Evolutionary conservation across 306 rosid genomes (phyloP), one percentile per base, ranked within the genome.

Genomic region (Purshia tridentata): DNA sequence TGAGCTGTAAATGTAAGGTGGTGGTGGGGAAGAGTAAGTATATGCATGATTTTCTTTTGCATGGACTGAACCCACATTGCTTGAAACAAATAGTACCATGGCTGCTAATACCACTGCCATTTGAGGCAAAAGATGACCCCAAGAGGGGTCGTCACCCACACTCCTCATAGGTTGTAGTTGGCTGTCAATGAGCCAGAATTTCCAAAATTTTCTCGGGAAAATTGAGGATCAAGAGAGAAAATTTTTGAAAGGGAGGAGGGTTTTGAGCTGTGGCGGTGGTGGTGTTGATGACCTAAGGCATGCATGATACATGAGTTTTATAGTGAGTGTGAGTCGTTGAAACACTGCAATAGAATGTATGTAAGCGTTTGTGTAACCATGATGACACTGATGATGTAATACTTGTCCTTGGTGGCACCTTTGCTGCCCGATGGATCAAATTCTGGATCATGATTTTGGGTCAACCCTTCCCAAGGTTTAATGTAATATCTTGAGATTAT

Each of bases 121-220:
- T 56, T 80, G 88, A 2, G 90, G 89, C 92, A 81, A 73, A 54
- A 70, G 82, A 55, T 84, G 94, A 82, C 98, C 98, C 93, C 87
- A 29, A 6, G 4, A 5, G 85, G 93, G 92, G 93, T 69, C 86
- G 69, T 87, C 86, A 73, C 90, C 87, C 83, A 72, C 41, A 55
- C 52, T 77, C 84, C 61, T 85, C 98, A 90, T 92, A 70, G 72
- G 73, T 58, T 45, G 23, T 58, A 52, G 41, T 60, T 70, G 16
- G 65, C 71, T 83, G n/a, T n/a, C 85, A 83, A 87, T 81, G 82
- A 76, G 44, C 65, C 49, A 15, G 74, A 35, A 46, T 63, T 78
- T 78, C 86, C 81, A 6, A 40, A 20, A 65, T 57, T 61, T 37
- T 41, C 68, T 15, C 6, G 11, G 68, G 76, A 35, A 56, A 54